Evolutionary conservation across 73 alveolate genomes (phyloP).

Genomic region (Symbiodinium natans): DNA sequence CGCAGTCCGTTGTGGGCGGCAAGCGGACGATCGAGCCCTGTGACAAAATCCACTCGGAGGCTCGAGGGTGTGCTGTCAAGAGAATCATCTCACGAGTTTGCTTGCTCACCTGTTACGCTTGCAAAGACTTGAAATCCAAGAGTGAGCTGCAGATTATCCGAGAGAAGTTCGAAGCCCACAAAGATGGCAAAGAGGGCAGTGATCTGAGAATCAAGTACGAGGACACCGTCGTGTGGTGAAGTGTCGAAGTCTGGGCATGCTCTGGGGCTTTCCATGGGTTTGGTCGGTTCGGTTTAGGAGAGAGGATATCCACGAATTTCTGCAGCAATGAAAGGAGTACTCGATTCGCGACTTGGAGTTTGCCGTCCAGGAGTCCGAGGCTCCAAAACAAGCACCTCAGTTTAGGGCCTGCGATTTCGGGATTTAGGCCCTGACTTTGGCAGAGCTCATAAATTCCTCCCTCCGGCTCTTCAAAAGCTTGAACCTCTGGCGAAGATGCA

Average conservation of each 20-base stretch:
- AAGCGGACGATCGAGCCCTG: constrained; percentile 72
- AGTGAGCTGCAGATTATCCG: constrained; percentile 11
- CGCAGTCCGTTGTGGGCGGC: constrained; percentile 75
- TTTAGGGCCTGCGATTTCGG: background rate
- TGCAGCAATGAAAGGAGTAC: constrained; percentile 47
- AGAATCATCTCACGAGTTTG: too few relatives aligned
- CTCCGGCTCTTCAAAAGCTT: too few relatives aligned
- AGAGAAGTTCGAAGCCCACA: constrained; percentile 57
- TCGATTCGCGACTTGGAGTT: constrained; percentile 80
- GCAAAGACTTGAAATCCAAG: too few relatives aligned
- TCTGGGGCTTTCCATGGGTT: too few relatives aligned
- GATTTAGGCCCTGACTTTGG: background rate
- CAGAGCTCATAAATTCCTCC: too few relatives aligned
- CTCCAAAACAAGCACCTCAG: background rate
- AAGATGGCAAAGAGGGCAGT: constrained; percentile 72
- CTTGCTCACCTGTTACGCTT: too few relatives aligned
- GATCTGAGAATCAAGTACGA: constrained; percentile 79
- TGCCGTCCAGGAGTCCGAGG: constrained; percentile 86
- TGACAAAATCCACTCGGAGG: constrained; percentile 80
- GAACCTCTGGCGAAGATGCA: too few relatives aligned
- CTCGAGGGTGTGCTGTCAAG: background rate
- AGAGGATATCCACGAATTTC: too few relatives aligned
- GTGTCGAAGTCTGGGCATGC: background rate
- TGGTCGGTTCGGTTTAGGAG: too few relatives aligned
- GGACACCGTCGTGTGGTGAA: background rate